Evolutionary conservation across 306 rosid genomes (phyloP).

Genomic region (Quercus suber): DNA sequence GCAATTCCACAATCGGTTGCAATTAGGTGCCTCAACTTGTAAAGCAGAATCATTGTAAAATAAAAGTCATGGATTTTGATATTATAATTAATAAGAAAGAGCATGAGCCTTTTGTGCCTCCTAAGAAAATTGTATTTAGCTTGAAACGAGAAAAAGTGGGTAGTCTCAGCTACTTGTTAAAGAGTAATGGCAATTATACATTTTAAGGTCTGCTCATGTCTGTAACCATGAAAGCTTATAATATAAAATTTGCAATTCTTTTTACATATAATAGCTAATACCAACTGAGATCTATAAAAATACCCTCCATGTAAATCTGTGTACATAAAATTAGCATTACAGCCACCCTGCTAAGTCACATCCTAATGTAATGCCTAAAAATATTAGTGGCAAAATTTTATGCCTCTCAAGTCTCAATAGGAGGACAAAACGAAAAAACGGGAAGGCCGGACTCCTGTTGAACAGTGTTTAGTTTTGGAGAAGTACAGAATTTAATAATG

Average conservation of each 20-base stretch:
- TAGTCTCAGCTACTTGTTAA: no score
- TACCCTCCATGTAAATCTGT: background rate
- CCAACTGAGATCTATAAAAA: background rate
- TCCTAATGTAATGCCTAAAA: background rate
- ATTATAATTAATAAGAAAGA: no score
- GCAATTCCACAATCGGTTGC: no score
- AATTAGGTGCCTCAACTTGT: no score
- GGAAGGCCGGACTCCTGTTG: no score
- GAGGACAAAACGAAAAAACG: background rate
- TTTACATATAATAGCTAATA: background rate
- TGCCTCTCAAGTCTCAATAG: background rate
- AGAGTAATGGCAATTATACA: no score
- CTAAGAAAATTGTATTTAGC: no score
- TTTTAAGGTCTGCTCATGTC: no score
- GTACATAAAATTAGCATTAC: background rate
- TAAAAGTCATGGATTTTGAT: no score
- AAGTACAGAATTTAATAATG: background rate
- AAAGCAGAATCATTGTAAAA: no score
- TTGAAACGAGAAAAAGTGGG: no score
- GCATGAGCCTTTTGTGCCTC: no score
- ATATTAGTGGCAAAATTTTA: background rate
- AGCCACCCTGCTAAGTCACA: background rate
- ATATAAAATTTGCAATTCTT: background rate
- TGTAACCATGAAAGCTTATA: background rate
- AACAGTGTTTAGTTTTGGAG: background rate